Conservation (phyloP, 768 basidiomycete species). For the Lactarius indigo region DNA sequence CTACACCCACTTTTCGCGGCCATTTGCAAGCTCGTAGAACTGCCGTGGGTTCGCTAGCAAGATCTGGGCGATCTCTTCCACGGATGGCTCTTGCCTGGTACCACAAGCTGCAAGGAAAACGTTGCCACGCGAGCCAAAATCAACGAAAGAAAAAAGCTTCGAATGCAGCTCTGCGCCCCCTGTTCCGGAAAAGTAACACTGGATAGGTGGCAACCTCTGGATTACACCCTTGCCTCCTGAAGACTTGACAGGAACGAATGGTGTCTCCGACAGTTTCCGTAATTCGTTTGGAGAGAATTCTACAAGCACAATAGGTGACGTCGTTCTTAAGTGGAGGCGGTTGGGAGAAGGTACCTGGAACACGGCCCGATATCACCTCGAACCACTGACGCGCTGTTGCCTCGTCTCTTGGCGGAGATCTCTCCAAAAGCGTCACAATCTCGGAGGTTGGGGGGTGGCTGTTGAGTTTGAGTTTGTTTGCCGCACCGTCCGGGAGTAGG, state of each 20-base stretch:
- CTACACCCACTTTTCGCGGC: slow-evolving; percentile 57
- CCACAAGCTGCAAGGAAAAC: slow-evolving; percentile 84
- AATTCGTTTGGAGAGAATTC: slow-evolving; percentile 60
- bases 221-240: slow-evolving; percentile 29
- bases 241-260: slow-evolving; percentile 62
- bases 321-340: neutral
- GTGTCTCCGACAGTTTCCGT: slow-evolving; percentile 48
- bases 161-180: slow-evolving; percentile 62
- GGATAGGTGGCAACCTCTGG: slow-evolving; percentile 46
- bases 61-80: slow-evolving; percentile 74
- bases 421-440: slow-evolving; percentile 56
- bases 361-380: slow-evolving; percentile 56
- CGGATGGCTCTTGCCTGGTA: slow-evolving; percentile 80
- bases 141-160: slow-evolving; percentile 81
- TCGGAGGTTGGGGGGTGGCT: slow-evolving; percentile 63
- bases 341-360: slow-evolving; percentile 46
- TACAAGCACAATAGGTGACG: slow-evolving; percentile 28
- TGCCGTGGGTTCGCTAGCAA: slow-evolving; percentile 63
- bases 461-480: slow-evolving; percentile 61
- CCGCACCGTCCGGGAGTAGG: slow-evolving; percentile 46
- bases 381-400: slow-evolving; percentile 64
- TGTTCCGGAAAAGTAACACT: slow-evolving; percentile 65
- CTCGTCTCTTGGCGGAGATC: slow-evolving; percentile 54
- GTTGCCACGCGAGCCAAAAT: slow-evolving; percentile 81
- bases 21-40: slow-evolving; percentile 70